A percentile compares a stretch with the other conserved stretches of the same genome.
phyloP scores from a whole-genome alignment of 2,329 filamentous ascomycete genomes.

The Cadophora luteo-olivacea region DNA sequence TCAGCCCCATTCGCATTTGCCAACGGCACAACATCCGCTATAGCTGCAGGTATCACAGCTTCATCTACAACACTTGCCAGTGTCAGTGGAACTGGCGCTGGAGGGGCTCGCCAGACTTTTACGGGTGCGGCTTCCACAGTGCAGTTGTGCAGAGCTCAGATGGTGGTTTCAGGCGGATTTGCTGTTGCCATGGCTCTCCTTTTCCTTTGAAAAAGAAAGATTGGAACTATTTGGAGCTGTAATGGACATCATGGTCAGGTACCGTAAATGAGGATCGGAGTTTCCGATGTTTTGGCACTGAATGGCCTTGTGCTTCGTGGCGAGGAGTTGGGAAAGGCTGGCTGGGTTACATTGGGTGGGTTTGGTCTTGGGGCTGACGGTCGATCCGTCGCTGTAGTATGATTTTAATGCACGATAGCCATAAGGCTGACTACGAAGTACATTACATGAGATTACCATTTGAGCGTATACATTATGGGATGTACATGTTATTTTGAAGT shows the following conservation, averaged over 20 bases:
- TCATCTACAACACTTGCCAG: neutral
- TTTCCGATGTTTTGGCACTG: neutral
- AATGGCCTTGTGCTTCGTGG: neutral
- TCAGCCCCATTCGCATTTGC: neutral
- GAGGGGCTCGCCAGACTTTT: neutral
- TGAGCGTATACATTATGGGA: neutral
- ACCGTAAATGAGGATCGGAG: neutral
- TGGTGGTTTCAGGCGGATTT: neutral
- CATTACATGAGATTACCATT: neutral
- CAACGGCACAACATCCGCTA: neutral
- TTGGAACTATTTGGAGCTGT: neutral
- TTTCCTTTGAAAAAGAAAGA: neutral
- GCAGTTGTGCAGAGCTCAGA: neutral
- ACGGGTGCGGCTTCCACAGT: neutral
- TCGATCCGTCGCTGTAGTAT: constrained; percentile 10
- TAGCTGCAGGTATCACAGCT: neutral
- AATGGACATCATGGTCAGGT: neutral
- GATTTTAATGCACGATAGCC: neutral
- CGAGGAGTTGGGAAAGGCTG: neutral
- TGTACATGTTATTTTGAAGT: neutral
- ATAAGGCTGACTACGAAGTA: neutral
- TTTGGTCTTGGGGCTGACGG: neutral
- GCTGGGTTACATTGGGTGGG: neutral
- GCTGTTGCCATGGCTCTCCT: neutral
- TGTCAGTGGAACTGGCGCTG: neutral